phyloP scores from a whole-genome alignment of 805 yeast species.

The Starmerella gropengiesseri region DNA sequence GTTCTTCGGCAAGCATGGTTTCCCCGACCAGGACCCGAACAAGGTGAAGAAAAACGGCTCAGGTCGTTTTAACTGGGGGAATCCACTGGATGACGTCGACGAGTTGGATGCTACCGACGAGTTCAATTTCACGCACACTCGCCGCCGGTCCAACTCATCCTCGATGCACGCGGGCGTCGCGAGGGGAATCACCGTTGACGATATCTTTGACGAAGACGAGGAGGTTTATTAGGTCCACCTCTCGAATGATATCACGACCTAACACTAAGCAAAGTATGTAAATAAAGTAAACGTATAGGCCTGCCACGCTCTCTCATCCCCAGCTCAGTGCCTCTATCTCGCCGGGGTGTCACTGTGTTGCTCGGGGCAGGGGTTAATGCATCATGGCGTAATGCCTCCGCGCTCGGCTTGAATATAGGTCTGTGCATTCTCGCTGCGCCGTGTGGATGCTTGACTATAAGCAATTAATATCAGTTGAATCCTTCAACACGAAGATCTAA shows the following conservation, averaged over 20 bases:
- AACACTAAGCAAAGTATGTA: neutral
- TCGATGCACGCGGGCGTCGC: constrained; percentile 12
- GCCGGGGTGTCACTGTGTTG: no score
- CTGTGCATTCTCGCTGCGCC: no score
- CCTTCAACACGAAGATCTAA: no score
- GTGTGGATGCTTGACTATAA: no score
- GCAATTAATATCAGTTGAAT: no score
- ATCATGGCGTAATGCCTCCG: no score
- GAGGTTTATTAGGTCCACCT: constrained; percentile 3
- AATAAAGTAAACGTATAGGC: neutral
- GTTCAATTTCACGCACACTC: constrained; percentile 32
- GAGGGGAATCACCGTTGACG: constrained; percentile 11
- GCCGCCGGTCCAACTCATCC: constrained; percentile 31
- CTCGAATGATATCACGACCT: neutral
- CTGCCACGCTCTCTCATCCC: no score
- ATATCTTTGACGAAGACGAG: constrained; percentile 16
- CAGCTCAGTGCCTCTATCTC: no score
- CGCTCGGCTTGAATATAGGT: no score
- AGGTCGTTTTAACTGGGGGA: constrained; percentile 85
- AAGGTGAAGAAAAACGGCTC: constrained; percentile 73
- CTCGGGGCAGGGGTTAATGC: no score
- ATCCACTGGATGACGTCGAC: constrained; percentile 53
- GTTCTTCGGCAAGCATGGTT: constrained; percentile 73
- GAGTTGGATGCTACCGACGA: constrained; percentile 52
- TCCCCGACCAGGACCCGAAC: constrained; percentile 56